Percentiles rank a stretch among this genome's conserved stretches.
phyloP scores from a whole-genome alignment of 2,329 filamentous ascomycete genomes.

The Xylaria polymorpha region DNA sequence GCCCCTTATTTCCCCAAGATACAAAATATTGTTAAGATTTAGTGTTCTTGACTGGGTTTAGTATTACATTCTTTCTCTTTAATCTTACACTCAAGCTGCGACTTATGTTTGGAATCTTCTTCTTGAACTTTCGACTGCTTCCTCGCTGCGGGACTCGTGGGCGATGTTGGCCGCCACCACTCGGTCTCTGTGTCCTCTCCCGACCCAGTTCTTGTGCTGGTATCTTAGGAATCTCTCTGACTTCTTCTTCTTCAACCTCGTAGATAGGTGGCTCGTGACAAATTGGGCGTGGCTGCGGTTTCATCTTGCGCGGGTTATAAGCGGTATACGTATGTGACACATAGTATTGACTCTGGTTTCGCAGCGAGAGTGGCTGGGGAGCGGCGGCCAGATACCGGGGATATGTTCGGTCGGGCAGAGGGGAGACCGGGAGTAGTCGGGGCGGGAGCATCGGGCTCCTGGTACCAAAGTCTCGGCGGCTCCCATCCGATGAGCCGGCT shows the following conservation, averaged over 20 bases:
- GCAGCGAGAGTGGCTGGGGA: constrained; percentile 9
- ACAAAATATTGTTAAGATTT: too few species aligned
- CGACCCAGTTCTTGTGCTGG: not conserved
- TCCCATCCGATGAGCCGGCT: not conserved
- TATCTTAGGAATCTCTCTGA: not conserved
- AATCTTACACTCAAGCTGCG: not conserved
- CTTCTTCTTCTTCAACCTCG: not conserved
- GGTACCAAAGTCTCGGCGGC: not conserved
- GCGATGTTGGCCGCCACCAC: not conserved
- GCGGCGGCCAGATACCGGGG: not conserved
- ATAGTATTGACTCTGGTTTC: not conserved
- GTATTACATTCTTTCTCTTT: not conserved
- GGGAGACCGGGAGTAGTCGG: not conserved
- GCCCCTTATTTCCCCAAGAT: too few species aligned
- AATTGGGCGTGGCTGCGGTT: not conserved
- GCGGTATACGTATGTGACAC: not conserved
- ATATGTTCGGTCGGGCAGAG: not conserved
- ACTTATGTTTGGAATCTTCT: not conserved
- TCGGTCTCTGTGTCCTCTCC: not conserved
- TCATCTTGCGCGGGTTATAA: not conserved
- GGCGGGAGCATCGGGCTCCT: not conserved
- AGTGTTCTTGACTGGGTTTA: not conserved
- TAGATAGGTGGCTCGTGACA: not conserved
- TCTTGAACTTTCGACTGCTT: constrained; percentile 7
- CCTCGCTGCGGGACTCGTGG: not conserved